Percentiles rank a stretch among this genome's conserved stretches.
Conservation (phyloP, 2,329 filamentous ascomycete species). For the Fusarium nematophilum region DNA sequence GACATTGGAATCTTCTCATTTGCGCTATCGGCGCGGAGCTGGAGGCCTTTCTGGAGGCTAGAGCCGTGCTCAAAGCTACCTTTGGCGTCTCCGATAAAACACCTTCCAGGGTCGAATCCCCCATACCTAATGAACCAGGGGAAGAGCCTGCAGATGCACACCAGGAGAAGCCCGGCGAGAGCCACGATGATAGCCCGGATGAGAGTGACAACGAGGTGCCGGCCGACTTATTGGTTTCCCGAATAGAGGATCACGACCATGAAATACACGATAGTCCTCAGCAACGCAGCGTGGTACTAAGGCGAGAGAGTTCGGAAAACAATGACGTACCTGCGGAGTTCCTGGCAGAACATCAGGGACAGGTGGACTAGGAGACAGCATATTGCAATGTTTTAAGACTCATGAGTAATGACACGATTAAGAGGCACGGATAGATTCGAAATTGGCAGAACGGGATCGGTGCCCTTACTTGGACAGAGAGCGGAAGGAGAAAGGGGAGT, state of each 20-base stretch:
- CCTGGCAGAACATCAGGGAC: slow-evolving; percentile 55
- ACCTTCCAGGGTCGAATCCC: slow-evolving; percentile 10
- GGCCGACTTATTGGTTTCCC: slow-evolving; percentile 53
- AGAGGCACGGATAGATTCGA: background rate
- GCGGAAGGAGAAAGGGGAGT: slow-evolving; percentile 3
- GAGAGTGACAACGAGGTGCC: slow-evolving; percentile 59
- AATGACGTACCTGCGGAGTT: slow-evolving; percentile 66
- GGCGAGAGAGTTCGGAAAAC: slow-evolving; percentile 51
- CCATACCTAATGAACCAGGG: background rate
- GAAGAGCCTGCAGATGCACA: background rate
- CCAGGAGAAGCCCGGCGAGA: slow-evolving; percentile 19
- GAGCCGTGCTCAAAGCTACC: slow-evolving; percentile 60
- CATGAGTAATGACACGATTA: slow-evolving; percentile 25
- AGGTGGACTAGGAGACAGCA: slow-evolving; percentile 23
- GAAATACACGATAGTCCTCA: slow-evolving; percentile 26
- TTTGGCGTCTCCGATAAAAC: slow-evolving; percentile 23
- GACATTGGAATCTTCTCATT: slow-evolving; percentile 79
- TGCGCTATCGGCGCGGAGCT: slow-evolving; percentile 81
- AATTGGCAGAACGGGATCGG: background rate
- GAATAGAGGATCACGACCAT: slow-evolving; percentile 41
- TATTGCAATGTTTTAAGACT: slow-evolving; percentile 7
- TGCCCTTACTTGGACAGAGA: background rate
- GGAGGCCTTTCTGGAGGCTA: slow-evolving; percentile 72
- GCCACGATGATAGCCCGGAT: slow-evolving; percentile 35
- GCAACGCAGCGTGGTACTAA: slow-evolving; percentile 25